A percentile compares a stretch with the other conserved stretches of the same genome.
Conservation (phyloP, 352 stramenopile genomes). For the Pythium biforme region DNA sequence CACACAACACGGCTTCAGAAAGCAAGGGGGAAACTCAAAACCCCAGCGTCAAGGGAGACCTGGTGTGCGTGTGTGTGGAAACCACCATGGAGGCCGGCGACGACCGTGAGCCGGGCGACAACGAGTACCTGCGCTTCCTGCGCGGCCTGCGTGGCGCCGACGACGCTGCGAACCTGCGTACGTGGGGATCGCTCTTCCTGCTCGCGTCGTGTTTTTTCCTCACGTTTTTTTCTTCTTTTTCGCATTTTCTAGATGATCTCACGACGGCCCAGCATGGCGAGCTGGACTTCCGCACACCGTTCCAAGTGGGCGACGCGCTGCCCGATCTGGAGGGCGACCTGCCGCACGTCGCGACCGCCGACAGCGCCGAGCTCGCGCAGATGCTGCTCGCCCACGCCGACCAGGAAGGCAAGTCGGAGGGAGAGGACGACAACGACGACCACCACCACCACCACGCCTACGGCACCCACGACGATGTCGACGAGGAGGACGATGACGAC, state of each 20-base stretch:
- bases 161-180: conserved; percentile 33
- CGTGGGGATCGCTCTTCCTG: not conserved
- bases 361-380: conserved; percentile 63
- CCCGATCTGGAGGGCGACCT: conserved; percentile 59
- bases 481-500: conserved; percentile 18
- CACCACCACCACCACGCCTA: not conserved
- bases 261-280: conserved; percentile 50
- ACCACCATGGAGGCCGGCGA: conserved; percentile 29
- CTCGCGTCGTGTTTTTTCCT: not conserved
- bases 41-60: not conserved
- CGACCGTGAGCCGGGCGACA: conserved; percentile 40
- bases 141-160: conserved; percentile 58
- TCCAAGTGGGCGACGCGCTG: conserved; percentile 50
- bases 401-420: conserved; percentile 32
- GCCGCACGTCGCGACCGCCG: conserved; percentile 40
- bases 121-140: conserved; percentile 81
- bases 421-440: not conserved
- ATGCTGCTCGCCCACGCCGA: conserved; percentile 74
- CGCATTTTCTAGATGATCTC: conserved; percentile 43
- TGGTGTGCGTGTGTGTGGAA: not conserved
- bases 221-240: not conserved
- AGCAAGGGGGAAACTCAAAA: not conserved
- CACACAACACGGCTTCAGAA: not conserved
- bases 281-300: conserved; percentile 76
- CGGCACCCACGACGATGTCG: conserved; percentile 4